phyloP scores from a whole-genome alignment of 2,329 filamentous ascomycete species.

The Claviceps arundinis region DNA sequence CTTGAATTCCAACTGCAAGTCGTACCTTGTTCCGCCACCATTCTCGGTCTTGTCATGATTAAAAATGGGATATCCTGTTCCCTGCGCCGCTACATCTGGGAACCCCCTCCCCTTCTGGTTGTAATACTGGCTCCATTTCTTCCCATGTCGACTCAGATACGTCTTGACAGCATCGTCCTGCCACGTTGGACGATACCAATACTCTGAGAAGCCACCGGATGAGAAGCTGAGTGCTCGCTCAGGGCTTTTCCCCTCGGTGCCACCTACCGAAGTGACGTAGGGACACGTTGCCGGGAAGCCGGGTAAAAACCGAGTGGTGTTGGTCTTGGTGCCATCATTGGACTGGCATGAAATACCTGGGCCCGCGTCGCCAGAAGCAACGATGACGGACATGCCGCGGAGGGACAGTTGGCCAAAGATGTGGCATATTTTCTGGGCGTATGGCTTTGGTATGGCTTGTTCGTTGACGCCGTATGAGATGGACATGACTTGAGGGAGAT shows the following conservation, averaged over 20 bases:
- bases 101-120: constrained; percentile 40
- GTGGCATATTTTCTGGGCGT: constrained; percentile 37
- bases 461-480: constrained; percentile 63
- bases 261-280: constrained; percentile 50
- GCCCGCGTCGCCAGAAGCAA: constrained; percentile 45
- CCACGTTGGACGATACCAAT: constrained; percentile 29
- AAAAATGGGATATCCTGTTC: constrained; percentile 19
- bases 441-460: constrained; percentile 44
- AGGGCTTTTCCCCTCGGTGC: constrained; percentile 35
- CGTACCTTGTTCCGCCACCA: constrained; percentile 22
- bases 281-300: constrained; percentile 33
- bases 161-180: constrained; percentile 31
- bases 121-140: constrained; percentile 35
- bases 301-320: constrained; percentile 20
- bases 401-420: constrained; percentile 52
- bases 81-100: constrained; percentile 49
- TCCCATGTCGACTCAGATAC: constrained; percentile 30
- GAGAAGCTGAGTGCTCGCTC: constrained; percentile 41
- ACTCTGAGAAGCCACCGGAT: constrained; percentile 36
- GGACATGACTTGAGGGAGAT: constrained; percentile 49
- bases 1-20: neutral
- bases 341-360: constrained; percentile 22
- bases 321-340: constrained; percentile 19
- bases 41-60: constrained; percentile 14
- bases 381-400: constrained; percentile 54